Base-by-base conservation (phyloP, 2,329 filamentous ascomycete genomes). In the Apiospora phragmitis region DNA sequence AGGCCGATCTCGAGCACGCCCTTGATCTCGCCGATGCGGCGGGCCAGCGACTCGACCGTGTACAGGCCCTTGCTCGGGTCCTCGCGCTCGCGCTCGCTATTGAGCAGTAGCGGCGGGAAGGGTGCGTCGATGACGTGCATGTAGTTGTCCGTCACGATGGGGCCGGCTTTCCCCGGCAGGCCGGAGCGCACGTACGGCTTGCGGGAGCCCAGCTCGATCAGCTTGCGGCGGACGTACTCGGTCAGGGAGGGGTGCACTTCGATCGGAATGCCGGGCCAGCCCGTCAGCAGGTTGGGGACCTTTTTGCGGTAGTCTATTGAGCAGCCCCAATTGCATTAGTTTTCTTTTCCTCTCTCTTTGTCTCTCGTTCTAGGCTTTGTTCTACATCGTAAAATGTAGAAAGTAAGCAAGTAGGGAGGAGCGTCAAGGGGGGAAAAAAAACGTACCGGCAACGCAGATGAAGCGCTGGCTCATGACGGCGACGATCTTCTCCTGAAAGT, bases 401-500 rank as follows among this genome's bases (percentile, higher is more conserved):
- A n/a, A n/a, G n/a, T n/a, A n/a, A n/a, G n/a, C n/a, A n/a, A n/a
- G n/a, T n/a, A n/a, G n/a, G n/a, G n/a, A n/a, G n/a, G n/a, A n/a
- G n/a, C n/a, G n/a, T n/a, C n/a, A n/a, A 59, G 62, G 38, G 62
- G 29, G 32, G 4, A 41, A 26, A 32, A 26, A 55, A 45, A 35
- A 81, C 87, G 77, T 82, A 93, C 91, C 92, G 70, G 94, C 94
- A 71, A 97, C 94, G 77, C 93, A 95, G 73, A 98, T 87, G 78
- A 98, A 97, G 79, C 93, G 93, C 82, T 90, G 93, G 4, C 94
- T 92, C 67, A 92, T 89, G 72, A 94, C 90, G 6, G 95, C 95
- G 5, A 99, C 95, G 45, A 99, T 87, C 85, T 99, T 99, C 84
- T 99, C 96, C 82, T 98, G 96, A 85, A 97, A 97, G 70, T 98